phyloP scores from a whole-genome alignment of 2,329 filamentous ascomycete species.

The Didymella sp. region DNA sequence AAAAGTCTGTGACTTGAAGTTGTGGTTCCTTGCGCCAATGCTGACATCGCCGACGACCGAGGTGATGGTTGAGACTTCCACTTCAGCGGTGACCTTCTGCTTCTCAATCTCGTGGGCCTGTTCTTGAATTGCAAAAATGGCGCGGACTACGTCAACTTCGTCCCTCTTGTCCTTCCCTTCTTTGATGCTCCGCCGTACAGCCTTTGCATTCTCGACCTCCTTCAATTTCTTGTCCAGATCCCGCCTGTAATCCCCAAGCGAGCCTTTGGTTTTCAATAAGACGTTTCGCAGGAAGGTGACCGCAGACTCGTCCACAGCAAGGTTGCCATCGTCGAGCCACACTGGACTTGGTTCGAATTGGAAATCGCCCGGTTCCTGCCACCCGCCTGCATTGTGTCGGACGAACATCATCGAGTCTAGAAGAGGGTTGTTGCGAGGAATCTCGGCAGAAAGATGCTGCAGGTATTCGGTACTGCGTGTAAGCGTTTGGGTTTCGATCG shows the following conservation, averaged over 20 bases:
- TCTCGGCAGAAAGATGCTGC: slow-evolving; percentile 77
- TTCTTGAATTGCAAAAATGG: slow-evolving; percentile 86
- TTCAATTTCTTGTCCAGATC: slow-evolving; percentile 86
- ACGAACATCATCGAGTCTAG: slow-evolving; percentile 99
- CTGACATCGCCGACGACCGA: slow-evolving; percentile 89
- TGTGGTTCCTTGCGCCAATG: slow-evolving; percentile 90
- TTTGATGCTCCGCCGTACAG: slow-evolving; percentile 75
- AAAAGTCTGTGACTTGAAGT: slow-evolving; percentile 98
- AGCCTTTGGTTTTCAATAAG: slow-evolving; percentile 85
- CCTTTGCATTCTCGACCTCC: slow-evolving; percentile 81
- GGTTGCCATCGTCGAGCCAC: slow-evolving; percentile 91
- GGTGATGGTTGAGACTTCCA: slow-evolving; percentile 94
- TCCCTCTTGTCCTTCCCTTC: slow-evolving; percentile 88
- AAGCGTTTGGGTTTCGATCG: slow-evolving; percentile 81
- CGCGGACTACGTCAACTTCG: slow-evolving; percentile 81
- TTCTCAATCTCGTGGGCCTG: slow-evolving; percentile 83
- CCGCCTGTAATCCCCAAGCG: slow-evolving; percentile 78
- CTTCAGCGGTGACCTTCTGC: slow-evolving; percentile 83
- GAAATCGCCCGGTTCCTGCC: slow-evolving; percentile 85
- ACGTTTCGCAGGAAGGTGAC: slow-evolving; percentile 93
- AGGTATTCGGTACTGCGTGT: slow-evolving; percentile 75
- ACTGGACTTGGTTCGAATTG: slow-evolving; percentile 92
- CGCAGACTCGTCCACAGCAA: slow-evolving; percentile 84
- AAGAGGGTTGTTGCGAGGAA: slow-evolving; percentile 83
- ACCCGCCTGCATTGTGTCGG: slow-evolving; percentile 82